Base-by-base conservation (phyloP, 176 grass and related monocot species). In the Microstegium vimineum region DNA sequence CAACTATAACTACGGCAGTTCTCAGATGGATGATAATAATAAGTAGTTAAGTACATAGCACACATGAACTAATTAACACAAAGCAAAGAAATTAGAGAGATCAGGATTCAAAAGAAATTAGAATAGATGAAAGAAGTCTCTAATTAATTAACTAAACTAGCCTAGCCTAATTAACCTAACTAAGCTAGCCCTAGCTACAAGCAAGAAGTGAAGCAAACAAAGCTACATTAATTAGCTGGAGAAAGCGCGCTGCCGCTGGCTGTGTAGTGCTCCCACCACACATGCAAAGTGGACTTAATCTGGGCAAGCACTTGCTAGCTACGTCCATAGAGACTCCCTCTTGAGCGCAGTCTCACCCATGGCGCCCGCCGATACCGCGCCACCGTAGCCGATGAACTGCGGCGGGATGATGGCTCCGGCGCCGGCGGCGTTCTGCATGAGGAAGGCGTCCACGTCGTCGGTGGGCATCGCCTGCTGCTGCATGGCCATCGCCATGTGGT, bases 281-380 rank as follows among this genome's bases (percentile, higher is more conserved):
- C 20, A 57, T 57, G 73, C 70, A 59, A 60, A 30, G 61, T 71
- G 42, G 65, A 88, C 66, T 64, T 83, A 71, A 41, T 26, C 1
- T 6, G 36, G 12, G 1, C 8, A 5, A 13, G 16, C 0, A 1
- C 25, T 15, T 9, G 66, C 41, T 33, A 13, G 25, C 77, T 94
- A 94, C 71, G 93, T 89, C 93, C 93, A 96, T 9, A 96, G 90
- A 25, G 93, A 89, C 80, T 96, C 88, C 75, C 86, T 79, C 90
- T 96, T 96, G 83, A 96, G 94, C 18, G 81, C 68, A 83, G 86
- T 73, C 86, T 96, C 94, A 57, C 90, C 87, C 65, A 87, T 77
- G 83, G 72, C 86, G 81, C 75, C 80, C 32, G 76, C 78, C 52
- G 82, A 45, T 54, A 70, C 65, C 26, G 62, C 70, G 76, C 76